phyloP scores from a whole-genome alignment of 2,329 filamentous ascomycete genomes.

The Diplodia corticola region DNA sequence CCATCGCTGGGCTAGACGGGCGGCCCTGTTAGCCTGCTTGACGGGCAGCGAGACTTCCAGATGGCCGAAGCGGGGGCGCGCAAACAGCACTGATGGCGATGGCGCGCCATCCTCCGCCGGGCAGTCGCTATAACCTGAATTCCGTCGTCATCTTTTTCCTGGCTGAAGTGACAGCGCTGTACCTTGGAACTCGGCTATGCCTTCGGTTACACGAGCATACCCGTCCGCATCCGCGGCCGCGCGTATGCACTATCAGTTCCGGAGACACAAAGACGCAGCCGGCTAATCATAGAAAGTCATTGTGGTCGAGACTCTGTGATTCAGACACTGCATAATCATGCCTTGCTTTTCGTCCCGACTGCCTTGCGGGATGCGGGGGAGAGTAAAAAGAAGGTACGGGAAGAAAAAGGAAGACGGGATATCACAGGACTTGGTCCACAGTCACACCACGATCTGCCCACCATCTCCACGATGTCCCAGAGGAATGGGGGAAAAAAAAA shows the following conservation, averaged over 20 bases:
- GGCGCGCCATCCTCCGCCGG: not conserved
- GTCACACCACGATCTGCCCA: slow-evolving; percentile 8
- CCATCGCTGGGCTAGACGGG: not conserved
- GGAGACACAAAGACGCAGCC: not conserved
- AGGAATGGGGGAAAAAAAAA: not conserved
- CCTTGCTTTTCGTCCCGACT: not conserved
- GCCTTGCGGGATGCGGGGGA: not conserved
- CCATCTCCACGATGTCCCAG: not conserved
- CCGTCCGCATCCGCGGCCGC: not conserved
- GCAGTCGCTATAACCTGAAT: slow-evolving; percentile 8
- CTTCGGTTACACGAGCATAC: not conserved
- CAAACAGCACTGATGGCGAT: not conserved
- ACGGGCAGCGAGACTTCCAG: not conserved
- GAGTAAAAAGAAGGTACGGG: not conserved
- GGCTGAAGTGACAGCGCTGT: not conserved
- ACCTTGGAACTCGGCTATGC: slow-evolving; percentile 8
- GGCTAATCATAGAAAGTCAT: not conserved
- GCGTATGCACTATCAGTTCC: not conserved
- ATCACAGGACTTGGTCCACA: not conserved
- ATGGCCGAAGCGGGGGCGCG: not conserved
- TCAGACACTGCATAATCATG: not conserved
- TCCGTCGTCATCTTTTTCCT: not conserved
- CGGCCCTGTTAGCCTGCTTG: not conserved
- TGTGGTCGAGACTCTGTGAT: not conserved
- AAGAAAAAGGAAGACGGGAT: not conserved